Percentiles rank a stretch among this genome's conserved stretches.
Conservation (phyloP, 441 rosid species). For the Adansonia rubrostipa region DNA sequence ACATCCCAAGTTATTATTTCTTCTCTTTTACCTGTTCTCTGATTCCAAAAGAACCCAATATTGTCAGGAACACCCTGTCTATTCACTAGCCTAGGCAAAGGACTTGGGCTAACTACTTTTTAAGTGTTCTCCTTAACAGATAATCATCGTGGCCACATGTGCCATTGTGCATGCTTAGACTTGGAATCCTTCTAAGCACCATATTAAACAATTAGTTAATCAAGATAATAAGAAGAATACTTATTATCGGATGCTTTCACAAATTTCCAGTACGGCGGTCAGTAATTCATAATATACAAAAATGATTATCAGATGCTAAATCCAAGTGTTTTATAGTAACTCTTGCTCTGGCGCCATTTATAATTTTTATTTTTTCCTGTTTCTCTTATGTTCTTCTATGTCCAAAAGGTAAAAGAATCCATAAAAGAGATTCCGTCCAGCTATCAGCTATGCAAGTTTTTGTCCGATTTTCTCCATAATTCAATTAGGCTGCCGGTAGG, state of each 20-base stretch:
- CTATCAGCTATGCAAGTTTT: constrained; percentile 42
- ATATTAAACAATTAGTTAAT: constrained; percentile 20
- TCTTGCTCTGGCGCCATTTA: background rate
- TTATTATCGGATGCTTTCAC: background rate
- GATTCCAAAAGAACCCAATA: constrained; percentile 10
- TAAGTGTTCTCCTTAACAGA: background rate
- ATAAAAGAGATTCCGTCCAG: constrained; percentile 41
- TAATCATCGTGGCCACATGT: constrained; percentile 40
- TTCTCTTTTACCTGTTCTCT: background rate
- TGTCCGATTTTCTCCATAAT: constrained; percentile 34
- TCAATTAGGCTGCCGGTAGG: constrained; percentile 17
- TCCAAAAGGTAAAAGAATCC: constrained; percentile 30
- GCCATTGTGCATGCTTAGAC: constrained; percentile 25
- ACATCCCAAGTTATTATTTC: background rate
- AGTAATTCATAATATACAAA: constrained; percentile 19
- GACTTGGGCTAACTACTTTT: constrained; percentile 25
- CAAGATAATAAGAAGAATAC: constrained; percentile 10
- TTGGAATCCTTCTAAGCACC: constrained; percentile 1
- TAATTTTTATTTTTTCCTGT: background rate
- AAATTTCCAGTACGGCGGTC: background rate
- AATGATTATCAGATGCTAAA: constrained; percentile 38
- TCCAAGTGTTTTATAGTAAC: background rate
- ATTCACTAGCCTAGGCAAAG: constrained; percentile 1
- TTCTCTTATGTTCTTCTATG: constrained; percentile 12
- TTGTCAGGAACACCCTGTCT: constrained; percentile 25